Conservation (phyloP, 2,329 filamentous ascomycete genomes). For the Lasiodiplodia sp. region DNA sequence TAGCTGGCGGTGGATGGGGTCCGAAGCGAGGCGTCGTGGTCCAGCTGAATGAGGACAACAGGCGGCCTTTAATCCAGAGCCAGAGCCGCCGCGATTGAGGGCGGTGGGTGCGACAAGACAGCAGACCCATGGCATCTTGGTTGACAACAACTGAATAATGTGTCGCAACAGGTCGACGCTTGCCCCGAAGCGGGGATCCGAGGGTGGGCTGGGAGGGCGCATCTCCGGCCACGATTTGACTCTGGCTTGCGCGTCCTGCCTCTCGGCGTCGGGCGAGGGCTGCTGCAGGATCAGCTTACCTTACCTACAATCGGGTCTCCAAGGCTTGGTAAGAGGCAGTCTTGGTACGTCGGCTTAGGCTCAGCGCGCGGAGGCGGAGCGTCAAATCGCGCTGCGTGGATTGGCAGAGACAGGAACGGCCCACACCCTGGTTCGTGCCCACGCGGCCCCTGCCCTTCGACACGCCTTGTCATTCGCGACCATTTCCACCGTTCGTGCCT, state of each 20-base stretch:
- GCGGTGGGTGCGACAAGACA: neutral
- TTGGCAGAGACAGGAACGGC: slow-evolving; percentile 18
- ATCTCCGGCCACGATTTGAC: slow-evolving; percentile 13
- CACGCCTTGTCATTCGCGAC: neutral
- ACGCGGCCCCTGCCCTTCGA: neutral
- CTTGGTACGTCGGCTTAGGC: slow-evolving; percentile 24
- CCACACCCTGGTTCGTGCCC: slow-evolving; percentile 1
- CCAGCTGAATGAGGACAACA: neutral
- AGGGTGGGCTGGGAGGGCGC: slow-evolving; percentile 1
- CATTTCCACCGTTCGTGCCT: neutral
- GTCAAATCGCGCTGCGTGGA: slow-evolving; percentile 8
- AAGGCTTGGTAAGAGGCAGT: slow-evolving; percentile 15
- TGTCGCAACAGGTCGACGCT: neutral
- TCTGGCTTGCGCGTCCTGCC: slow-evolving; percentile 24
- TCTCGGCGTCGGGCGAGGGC: slow-evolving; percentile 22
- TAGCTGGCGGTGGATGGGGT: slow-evolving; percentile 12
- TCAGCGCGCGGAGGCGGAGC: slow-evolving; percentile 26
- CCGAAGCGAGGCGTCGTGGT: slow-evolving; percentile 3
- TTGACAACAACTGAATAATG: slow-evolving; percentile 17
- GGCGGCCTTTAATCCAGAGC: slow-evolving; percentile 14
- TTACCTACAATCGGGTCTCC: slow-evolving; percentile 29
- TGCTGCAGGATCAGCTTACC: slow-evolving; percentile 30
- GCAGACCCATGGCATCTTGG: slow-evolving; percentile 19
- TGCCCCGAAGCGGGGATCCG: slow-evolving; percentile 28
- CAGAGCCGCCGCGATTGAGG: neutral